These are phyloP conservation scores for Vitis labrusca DNA, from an alignment of 164 flowering plant species.

Conservation along the genomic window DNA sequence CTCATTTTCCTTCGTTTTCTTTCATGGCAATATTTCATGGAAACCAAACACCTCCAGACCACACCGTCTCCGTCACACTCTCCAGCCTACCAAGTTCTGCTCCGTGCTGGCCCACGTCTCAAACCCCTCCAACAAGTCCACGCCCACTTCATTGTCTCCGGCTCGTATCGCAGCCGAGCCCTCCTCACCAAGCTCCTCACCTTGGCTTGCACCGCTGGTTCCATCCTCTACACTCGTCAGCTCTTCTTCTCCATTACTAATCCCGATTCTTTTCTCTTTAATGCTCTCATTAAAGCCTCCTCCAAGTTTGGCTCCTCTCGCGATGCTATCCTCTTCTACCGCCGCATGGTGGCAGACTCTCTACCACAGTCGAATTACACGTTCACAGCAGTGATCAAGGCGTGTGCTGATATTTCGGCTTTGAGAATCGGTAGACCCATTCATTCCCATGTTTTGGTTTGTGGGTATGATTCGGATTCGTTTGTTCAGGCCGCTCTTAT, in stretches of 20 bases:
- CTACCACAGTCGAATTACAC: conserved; percentile 45
- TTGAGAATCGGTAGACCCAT: conserved; percentile 35
- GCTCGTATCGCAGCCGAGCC: conserved; percentile 43
- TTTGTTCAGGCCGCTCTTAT: conserved; percentile 63
- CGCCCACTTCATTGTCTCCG: conserved; percentile 47
- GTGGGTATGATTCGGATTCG: conserved; percentile 53
- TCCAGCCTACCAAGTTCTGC: conserved; percentile 41
- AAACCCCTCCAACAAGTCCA: conserved; percentile 60
- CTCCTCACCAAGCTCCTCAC: conserved; percentile 71
- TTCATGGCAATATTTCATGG: background rate
- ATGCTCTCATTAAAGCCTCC: conserved; percentile 46
- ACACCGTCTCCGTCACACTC: conserved; percentile 15
- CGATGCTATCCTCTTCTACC: conserved; percentile 51
- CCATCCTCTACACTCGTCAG: conserved; percentile 50
- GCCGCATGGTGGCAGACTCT: conserved; percentile 32
- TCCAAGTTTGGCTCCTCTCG: conserved; percentile 37
- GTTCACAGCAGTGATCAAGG: conserved; percentile 58
- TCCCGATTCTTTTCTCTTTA: conserved; percentile 73
- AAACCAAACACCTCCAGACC: conserved; percentile 2
- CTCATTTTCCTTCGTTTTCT: background rate
- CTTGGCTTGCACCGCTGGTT: conserved; percentile 49
- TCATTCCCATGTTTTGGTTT: conserved; percentile 50
- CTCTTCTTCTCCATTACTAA: conserved; percentile 42
- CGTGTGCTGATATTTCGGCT: conserved; percentile 47
- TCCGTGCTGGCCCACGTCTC: conserved; percentile 52